Evolutionary conservation across 345 rosid genomes (phyloP).

Genomic region (Ceriops tagal): DNA sequence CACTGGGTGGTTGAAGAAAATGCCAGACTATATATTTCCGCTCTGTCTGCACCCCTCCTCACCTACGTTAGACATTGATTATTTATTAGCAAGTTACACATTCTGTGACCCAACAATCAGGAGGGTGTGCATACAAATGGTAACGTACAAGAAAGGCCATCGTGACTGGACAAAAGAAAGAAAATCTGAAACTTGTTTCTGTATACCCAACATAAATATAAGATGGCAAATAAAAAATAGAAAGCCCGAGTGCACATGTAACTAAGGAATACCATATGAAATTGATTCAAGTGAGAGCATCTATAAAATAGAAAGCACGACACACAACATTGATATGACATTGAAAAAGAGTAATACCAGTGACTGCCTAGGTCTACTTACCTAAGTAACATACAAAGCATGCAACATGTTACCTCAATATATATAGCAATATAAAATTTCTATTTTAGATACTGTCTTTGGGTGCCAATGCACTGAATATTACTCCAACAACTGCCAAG

Average conservation of each 20-base stretch:
- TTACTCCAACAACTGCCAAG: too few species aligned
- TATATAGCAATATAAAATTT: neutral
- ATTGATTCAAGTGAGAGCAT: too few species aligned
- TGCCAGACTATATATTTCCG: conserved; percentile 92
- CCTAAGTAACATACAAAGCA: neutral
- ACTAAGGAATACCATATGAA: too few species aligned
- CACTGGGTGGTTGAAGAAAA: conserved; percentile 81
- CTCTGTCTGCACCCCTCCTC: conserved; percentile 98
- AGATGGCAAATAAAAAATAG: too few species aligned
- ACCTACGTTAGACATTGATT: conserved; percentile 35
- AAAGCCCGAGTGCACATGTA: too few species aligned
- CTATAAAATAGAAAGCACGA: too few species aligned
- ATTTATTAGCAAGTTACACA: too few species aligned
- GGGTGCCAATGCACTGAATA: neutral
- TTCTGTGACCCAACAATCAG: neutral
- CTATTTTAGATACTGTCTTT: conserved; percentile 1
- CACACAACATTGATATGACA: too few species aligned
- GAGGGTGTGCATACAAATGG: neutral
- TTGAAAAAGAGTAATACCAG: too few species aligned
- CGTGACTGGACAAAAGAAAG: neutral
- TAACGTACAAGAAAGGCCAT: neutral
- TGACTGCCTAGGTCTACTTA: too few species aligned
- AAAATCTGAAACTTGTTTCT: too few species aligned
- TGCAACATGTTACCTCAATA: neutral
- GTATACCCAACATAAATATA: too few species aligned